phyloP scores from a whole-genome alignment of 1,284 basidiomycete species.

The Irpex rosettiformis region DNA sequence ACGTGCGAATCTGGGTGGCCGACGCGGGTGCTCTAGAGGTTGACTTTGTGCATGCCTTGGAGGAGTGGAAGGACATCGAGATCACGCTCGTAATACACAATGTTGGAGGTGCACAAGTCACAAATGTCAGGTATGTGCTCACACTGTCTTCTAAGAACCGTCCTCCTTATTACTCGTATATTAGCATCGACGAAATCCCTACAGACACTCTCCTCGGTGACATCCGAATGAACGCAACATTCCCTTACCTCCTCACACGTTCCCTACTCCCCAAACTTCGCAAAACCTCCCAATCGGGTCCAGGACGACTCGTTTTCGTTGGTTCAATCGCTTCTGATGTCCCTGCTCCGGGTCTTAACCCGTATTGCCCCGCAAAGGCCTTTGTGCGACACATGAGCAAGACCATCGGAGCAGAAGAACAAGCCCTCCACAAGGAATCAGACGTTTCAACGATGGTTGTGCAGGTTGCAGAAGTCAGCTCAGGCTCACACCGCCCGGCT shows the following conservation, averaged over 20 bases:
- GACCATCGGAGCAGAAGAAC: conserved; percentile 7
- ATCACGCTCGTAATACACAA: conserved; percentile 30
- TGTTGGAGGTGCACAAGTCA: conserved; percentile 20
- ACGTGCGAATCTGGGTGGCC: conserved; percentile 27
- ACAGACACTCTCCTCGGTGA: conserved; percentile 6
- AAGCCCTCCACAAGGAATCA: background rate
- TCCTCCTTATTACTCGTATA: too few relatives aligned
- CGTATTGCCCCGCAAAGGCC: conserved; percentile 9
- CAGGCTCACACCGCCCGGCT: background rate
- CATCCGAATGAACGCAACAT: conserved; percentile 4
- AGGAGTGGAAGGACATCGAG: conserved; percentile 23
- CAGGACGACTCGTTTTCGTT: background rate
- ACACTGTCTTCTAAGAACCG: too few relatives aligned
- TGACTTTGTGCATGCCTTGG: conserved; percentile 22
- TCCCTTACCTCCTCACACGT: conserved; percentile 9
- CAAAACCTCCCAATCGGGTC: background rate
- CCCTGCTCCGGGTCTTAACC: conserved; percentile 1
- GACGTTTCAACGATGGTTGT: background rate
- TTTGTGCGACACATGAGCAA: conserved; percentile 7
- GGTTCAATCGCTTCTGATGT: background rate
- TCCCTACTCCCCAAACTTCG: background rate
- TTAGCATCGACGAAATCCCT: conserved; percentile 8
- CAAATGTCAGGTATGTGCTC: conserved; percentile 1
- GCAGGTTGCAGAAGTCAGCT: background rate
- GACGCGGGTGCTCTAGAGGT: conserved; percentile 21